These are phyloP conservation scores for Aspergillus baeticus DNA, from an alignment of 495 filamentous ascomycete genomes.

Conservation along the genomic window DNA sequence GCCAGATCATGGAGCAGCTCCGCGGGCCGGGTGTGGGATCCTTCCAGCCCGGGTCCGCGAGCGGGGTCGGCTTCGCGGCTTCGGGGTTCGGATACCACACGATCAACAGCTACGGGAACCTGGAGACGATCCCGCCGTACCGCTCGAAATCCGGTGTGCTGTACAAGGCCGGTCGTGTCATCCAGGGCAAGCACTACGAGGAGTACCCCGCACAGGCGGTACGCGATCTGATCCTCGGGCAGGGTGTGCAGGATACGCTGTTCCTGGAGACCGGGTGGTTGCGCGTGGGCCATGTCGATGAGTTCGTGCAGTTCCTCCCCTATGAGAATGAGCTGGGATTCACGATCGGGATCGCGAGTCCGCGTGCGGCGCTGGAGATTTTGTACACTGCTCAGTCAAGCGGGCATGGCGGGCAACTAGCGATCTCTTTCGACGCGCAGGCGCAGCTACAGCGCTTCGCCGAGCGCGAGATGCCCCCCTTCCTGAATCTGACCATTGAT, in stretches of 20 bases:
- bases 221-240: neutral
- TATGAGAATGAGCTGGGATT: conserved; percentile 7
- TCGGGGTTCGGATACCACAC: conserved; percentile 1
- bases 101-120: conserved; percentile 9
- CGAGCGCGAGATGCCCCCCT: neutral
- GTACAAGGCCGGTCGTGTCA: conserved; percentile 8
- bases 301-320: conserved; percentile 13
- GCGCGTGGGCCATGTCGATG: conserved; percentile 5
- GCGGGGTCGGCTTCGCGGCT: neutral
- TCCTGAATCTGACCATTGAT: neutral
- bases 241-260: conserved; percentile 6
- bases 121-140: conserved; percentile 11
- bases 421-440: neutral
- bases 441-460: neutral
- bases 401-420: neutral
- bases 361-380: neutral
- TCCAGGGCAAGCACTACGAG: conserved; percentile 4
- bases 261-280: conserved; percentile 12
- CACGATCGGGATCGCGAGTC: conserved; percentile 6
- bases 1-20: conserved; percentile 10
- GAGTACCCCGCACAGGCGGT: neutral
- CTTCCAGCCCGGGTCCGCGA: neutral
- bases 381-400: neutral
- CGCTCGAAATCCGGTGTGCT: neutral
- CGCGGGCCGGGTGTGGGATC: neutral